phyloP scores from a whole-genome alignment of 2,329 filamentous ascomycete genomes.

The Camillea tinctor region DNA sequence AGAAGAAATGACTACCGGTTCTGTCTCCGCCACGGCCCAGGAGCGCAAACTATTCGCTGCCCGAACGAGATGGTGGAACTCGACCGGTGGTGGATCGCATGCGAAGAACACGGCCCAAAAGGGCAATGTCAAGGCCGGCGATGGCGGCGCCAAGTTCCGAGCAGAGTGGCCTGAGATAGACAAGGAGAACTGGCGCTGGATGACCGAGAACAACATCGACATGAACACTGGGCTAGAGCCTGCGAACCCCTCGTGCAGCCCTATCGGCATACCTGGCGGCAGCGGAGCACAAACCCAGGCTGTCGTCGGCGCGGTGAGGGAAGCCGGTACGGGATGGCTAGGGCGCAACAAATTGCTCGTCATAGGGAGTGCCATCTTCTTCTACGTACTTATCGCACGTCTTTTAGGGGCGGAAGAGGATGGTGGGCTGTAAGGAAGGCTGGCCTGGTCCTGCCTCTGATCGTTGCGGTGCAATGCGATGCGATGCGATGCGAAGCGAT shows the following conservation, averaged over 20 bases:
- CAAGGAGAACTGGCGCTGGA: slow-evolving; percentile 87
- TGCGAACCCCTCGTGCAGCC: slow-evolving; percentile 48
- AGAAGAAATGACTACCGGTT: slow-evolving; percentile 97
- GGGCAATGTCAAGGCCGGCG: slow-evolving; percentile 85
- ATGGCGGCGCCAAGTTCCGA: slow-evolving; percentile 87
- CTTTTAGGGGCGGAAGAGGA: slow-evolving; percentile 59
- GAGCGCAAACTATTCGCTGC: slow-evolving; percentile 78
- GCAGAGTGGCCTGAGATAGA: slow-evolving; percentile 89
- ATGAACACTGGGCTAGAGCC: slow-evolving; percentile 67
- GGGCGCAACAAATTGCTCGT: slow-evolving; percentile 76
- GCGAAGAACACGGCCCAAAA: slow-evolving; percentile 55
- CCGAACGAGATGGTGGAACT: slow-evolving; percentile 93
- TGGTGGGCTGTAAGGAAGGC: slow-evolving; percentile 9
- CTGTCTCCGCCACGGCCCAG: slow-evolving; percentile 70
- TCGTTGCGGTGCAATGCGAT: too few species aligned
- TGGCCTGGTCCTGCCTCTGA: too few species aligned
- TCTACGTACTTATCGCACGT: slow-evolving; percentile 80
- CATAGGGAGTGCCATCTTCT: slow-evolving; percentile 67
- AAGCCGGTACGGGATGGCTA: slow-evolving; percentile 81
- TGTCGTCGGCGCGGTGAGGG: slow-evolving; percentile 74
- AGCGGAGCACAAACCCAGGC: slow-evolving; percentile 64
- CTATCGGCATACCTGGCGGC: slow-evolving; percentile 60
- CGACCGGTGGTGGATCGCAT: slow-evolving; percentile 80
- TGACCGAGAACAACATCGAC: slow-evolving; percentile 80
- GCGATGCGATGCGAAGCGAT: neutral